These are phyloP conservation scores for Botrytis galanthina DNA, from an alignment of 2,329 filamentous ascomycete species.

Conservation along the genomic window DNA sequence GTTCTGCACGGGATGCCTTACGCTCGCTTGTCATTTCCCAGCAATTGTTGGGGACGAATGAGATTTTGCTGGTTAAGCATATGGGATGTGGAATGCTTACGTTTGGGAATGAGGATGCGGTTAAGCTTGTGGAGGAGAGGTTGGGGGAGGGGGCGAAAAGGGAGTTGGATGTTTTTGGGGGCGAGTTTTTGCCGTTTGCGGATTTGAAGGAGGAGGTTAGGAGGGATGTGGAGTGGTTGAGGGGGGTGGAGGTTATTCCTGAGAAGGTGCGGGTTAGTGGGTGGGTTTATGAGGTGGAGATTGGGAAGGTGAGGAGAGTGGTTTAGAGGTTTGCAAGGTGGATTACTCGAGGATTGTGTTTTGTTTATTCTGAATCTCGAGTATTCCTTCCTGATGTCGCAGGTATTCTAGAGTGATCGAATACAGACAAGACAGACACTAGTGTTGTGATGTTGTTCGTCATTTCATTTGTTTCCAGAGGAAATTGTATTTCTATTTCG, in stretches of 20 bases:
- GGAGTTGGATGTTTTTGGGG: constrained; percentile 38
- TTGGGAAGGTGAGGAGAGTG: constrained; percentile 57
- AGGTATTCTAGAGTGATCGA: neutral
- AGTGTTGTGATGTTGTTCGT: neutral
- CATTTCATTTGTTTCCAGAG: neutral
- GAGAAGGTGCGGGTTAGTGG: constrained; percentile 62
- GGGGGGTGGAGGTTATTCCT: constrained; percentile 57
- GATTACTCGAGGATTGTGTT: neutral
- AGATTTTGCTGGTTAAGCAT: constrained; percentile 55
- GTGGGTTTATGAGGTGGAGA: constrained; percentile 78
- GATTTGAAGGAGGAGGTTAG: constrained; percentile 62
- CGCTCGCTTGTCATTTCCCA: constrained; percentile 76
- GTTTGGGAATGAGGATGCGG: constrained; percentile 59
- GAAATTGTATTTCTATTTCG: neutral
- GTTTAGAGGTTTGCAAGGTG: constrained; percentile 35
- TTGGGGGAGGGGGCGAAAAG: constrained; percentile 46
- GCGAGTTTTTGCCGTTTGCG: constrained; percentile 46
- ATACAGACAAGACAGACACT: neutral
- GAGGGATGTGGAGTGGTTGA: constrained; percentile 64
- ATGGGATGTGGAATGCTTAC: constrained; percentile 73
- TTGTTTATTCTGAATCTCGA: neutral
- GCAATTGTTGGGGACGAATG: constrained; percentile 72
- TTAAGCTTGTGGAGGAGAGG: constrained; percentile 56
- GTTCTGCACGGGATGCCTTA: constrained; percentile 64
- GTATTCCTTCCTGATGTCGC: neutral